Base-by-base conservation (phyloP, 306 rosid genomes). In the Clitoria ternatea region DNA sequence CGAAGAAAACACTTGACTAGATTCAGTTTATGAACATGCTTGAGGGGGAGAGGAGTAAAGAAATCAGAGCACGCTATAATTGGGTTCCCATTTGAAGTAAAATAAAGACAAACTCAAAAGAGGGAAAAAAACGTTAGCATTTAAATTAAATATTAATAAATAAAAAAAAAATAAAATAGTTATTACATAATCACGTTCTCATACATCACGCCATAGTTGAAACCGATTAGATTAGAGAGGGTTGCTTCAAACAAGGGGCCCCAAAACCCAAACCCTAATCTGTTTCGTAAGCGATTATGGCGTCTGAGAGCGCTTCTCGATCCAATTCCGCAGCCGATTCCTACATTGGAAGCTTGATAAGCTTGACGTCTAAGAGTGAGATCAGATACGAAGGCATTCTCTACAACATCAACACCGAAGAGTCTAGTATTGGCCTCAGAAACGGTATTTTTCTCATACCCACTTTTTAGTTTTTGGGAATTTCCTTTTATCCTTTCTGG, bases 361-460 rank as follows among this genome's bases (percentile, higher is more conserved):
- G 97, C 80, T 76, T 88, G 81, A 90, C 92, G 15, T 90, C 97
- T 0, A 88, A 84, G 85, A 88, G 94, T 56, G 97, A 90, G 81
- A 90, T 90, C 72, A 81, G 95, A 83, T 90, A 90, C 50, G 95
- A 90, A 62, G 97, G 97, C 39, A 70, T 84, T 22, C 86, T 90
- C 1, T 85, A 82, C 78, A 83, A 88, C 62, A 83, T 90, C 85
- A 90, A 85, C 86, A 79, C 92, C 13, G 89, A 90, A 0, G 95
- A 88, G 78, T 90, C 92, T 81, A 90, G 92, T 70, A 88, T 90
- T 66, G 90, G 92, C 47, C 93, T 88, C 61, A 77, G 86, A 66
- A 83, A 88, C 22, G 95, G 97, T 90, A 79, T 37, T 24, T 4
- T 19, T 43, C 36, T 36, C 0, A 5, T 43, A 3, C 43, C 30